Conservation (phyloP, 768 basidiomycete species). For the Russula sp. region DNA sequence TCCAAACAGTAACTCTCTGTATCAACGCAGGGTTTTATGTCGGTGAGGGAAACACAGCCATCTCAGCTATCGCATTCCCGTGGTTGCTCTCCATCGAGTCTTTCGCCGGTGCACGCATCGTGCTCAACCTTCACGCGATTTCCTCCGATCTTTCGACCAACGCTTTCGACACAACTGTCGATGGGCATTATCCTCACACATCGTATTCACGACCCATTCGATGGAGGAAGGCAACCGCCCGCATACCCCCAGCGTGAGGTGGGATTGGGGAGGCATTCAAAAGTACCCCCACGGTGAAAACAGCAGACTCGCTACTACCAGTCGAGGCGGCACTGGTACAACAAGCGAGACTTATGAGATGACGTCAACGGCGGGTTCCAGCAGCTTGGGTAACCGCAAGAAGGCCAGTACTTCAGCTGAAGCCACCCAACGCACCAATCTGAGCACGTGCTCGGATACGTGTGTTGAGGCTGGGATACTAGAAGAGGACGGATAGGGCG, state of each 20-base stretch:
- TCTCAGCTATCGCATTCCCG: slow-evolving; percentile 21
- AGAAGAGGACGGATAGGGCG: background rate
- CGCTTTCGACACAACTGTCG: background rate
- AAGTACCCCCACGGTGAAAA: background rate
- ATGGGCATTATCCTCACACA: slow-evolving; percentile 17
- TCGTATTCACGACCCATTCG: slow-evolving; percentile 16
- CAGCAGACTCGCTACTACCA: background rate
- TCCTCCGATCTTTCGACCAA: slow-evolving; percentile 1
- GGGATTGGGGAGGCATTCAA: slow-evolving; percentile 24
- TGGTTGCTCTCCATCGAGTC: slow-evolving; percentile 25
- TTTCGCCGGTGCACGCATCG: slow-evolving; percentile 18
- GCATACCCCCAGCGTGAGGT: slow-evolving; percentile 5
- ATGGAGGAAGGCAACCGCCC: background rate
- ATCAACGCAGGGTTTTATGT: slow-evolving; percentile 27
- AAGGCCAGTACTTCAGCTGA: background rate
- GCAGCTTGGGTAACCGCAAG: background rate
- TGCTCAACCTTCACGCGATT: slow-evolving; percentile 22
- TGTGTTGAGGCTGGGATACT: background rate
- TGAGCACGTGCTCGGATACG: slow-evolving; percentile 1
- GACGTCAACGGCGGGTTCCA: background rate
- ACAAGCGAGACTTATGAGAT: slow-evolving; percentile 19
- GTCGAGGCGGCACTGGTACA: background rate
- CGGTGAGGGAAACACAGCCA: slow-evolving; percentile 9
- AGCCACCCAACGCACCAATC: background rate
- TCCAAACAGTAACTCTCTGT: slow-evolving; percentile 21